phyloP scores from a whole-genome alignment of 2,329 filamentous ascomycete species.

The Macrophomina tecta region DNA sequence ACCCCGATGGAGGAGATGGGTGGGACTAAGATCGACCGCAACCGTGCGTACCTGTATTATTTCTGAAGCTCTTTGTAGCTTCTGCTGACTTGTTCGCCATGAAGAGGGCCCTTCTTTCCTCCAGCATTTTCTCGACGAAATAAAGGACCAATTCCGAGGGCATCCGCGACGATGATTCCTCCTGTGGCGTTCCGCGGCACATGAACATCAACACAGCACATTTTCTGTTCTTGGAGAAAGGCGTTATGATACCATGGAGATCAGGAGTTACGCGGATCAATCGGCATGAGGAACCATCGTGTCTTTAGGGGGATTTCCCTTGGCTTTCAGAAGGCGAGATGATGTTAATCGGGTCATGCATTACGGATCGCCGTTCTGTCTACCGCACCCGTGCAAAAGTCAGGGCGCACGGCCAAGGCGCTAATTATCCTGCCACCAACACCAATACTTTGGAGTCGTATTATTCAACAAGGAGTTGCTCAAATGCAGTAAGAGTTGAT shows the following conservation, averaged over 20 bases:
- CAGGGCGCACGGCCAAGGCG: too few species aligned
- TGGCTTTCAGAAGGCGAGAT: conserved; percentile 24
- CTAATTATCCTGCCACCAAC: too few species aligned
- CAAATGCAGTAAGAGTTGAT: too few species aligned
- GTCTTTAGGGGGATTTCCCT: conserved; percentile 21
- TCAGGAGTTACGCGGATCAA: conserved; percentile 10
- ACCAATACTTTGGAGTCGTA: too few species aligned
- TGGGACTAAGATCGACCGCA: conserved; percentile 53
- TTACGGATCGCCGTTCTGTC: conserved; percentile 10
- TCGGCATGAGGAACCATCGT: neutral
- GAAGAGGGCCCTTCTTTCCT: conserved; percentile 48
- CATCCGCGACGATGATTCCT: neutral
- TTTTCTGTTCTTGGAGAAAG: neutral
- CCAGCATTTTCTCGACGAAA: conserved; percentile 60
- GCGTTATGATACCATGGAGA: conserved; percentile 10
- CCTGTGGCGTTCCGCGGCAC: neutral
- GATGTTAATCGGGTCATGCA: conserved; percentile 8
- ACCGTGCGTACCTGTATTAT: conserved; percentile 35
- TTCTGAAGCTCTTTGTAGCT: conserved; percentile 33
- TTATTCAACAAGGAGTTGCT: too few species aligned
- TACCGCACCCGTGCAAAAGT: too few species aligned
- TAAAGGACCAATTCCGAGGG: conserved; percentile 53
- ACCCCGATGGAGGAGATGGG: conserved; percentile 58
- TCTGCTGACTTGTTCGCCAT: neutral
- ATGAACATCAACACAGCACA: neutral